Conservation (phyloP, 1,284 basidiomycete genomes). For the Phellopilus nigrolimitatus region DNA sequence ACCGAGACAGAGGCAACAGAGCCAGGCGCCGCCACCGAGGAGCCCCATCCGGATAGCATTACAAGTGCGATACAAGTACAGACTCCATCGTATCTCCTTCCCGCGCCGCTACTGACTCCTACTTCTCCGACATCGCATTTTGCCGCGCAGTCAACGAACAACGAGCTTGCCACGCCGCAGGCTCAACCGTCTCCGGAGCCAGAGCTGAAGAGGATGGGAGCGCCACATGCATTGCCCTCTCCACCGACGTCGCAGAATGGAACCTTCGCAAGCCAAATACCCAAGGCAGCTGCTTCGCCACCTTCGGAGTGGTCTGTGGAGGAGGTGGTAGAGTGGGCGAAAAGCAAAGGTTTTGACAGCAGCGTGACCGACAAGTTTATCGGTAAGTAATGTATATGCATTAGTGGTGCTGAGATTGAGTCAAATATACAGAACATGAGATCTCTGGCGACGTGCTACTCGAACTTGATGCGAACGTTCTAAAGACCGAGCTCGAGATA, state of each 20-base stretch:
- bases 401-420: slow-evolving; percentile 3
- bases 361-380: slow-evolving; percentile 81
- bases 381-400: slow-evolving; percentile 49
- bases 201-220: neutral
- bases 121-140: slow-evolving; percentile 6
- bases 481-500: slow-evolving; percentile 96
- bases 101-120: slow-evolving; percentile 6
- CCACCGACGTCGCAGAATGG: slow-evolving; percentile 19
- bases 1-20: slow-evolving; percentile 3
- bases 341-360: slow-evolving; percentile 80
- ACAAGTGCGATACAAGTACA: slow-evolving; percentile 6
- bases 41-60: slow-evolving; percentile 15
- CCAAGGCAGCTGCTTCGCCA: slow-evolving; percentile 26
- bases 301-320: slow-evolving; percentile 83
- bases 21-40: slow-evolving; percentile 7
- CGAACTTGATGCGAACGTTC: slow-evolving; percentile 86
- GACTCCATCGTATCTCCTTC: neutral
- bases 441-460: slow-evolving; percentile 96
- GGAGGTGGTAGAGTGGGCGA: slow-evolving; percentile 89
- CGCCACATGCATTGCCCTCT: slow-evolving; percentile 15
- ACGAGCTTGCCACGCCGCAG: neutral
- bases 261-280: neutral
- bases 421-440: slow-evolving; percentile 76
- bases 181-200: neutral
- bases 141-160: neutral